A percentile compares a stretch with the other conserved stretches of the same genome.
phyloP scores from a whole-genome alignment of 805 yeast species.

The Jamesozyma piceae region DNA sequence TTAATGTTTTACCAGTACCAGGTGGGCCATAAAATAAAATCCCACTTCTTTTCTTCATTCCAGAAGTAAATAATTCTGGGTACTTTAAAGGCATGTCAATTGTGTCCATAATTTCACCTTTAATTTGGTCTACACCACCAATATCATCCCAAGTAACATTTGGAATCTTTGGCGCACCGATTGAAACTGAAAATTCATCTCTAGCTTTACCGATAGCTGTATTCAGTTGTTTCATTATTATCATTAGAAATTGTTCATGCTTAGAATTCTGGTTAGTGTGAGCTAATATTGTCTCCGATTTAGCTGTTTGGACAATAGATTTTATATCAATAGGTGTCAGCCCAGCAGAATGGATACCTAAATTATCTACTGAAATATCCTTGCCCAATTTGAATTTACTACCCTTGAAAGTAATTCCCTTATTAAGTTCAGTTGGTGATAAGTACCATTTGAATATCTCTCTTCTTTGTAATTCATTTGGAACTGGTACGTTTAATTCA shows the following conservation, averaged over 20 bases:
- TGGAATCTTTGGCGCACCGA: slow-evolving; percentile 95
- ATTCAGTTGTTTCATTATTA: slow-evolving; percentile 46
- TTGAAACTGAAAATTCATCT: slow-evolving; percentile 81
- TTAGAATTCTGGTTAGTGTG: background rate
- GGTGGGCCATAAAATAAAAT: slow-evolving; percentile 96
- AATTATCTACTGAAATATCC: slow-evolving; percentile 39
- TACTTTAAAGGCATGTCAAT: slow-evolving; percentile 92
- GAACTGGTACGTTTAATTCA: slow-evolving; percentile 68
- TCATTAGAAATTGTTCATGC: slow-evolving; percentile 27
- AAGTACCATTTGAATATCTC: slow-evolving; percentile 50
- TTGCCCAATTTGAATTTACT: slow-evolving; percentile 1
- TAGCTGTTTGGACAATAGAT: slow-evolving; percentile 61
- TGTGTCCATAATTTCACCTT: slow-evolving; percentile 88
- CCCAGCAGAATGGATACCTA: slow-evolving; percentile 88
- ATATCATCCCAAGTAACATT: slow-evolving; percentile 95
- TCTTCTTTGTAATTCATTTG: slow-evolving; percentile 65
- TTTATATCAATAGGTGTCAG: slow-evolving; percentile 73
- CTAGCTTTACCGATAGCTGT: slow-evolving; percentile 62
- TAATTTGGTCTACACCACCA: slow-evolving; percentile 86
- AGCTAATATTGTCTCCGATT: slow-evolving; percentile 38
- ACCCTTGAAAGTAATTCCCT: background rate
- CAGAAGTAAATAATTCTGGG: slow-evolving; percentile 80
- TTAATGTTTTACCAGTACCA: slow-evolving; percentile 91
- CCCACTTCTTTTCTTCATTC: slow-evolving; percentile 90
- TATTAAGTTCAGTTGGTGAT: slow-evolving; percentile 24